Evolutionary conservation across 202 grass and related monocot genomes (phyloP).

Genomic region (Schoenoplectus tabernaemontani): DNA sequence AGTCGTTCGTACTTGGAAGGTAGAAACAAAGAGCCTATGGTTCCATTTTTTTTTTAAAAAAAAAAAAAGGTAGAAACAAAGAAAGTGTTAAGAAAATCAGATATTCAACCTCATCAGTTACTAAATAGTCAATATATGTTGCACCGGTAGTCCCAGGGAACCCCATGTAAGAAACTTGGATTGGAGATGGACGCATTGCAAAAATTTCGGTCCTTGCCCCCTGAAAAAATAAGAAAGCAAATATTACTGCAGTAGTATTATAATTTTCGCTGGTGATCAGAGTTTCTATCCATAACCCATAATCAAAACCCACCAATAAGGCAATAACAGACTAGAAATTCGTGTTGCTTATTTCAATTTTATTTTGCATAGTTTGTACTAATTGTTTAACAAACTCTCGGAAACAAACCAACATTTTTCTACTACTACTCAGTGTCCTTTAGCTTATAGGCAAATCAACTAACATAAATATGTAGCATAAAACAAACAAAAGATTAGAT

Average conservation of each 20-base stretch:
- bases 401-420: background rate
- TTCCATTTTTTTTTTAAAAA: too few relatives aligned
- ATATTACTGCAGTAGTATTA: background rate
- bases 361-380: background rate
- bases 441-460: background rate
- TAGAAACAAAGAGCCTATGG: background rate
- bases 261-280: background rate
- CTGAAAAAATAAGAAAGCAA: conserved; percentile 33
- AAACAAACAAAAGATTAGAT: conserved; percentile 2
- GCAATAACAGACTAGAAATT: background rate
- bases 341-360: background rate
- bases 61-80: background rate
- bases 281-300: background rate
- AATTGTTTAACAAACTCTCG: background rate
- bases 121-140: conserved; percentile 74
- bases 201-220: conserved; percentile 92
- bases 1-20: background rate
- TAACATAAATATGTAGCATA: background rate
- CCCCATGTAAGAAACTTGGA: conserved; percentile 92
- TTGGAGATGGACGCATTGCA: conserved; percentile 66
- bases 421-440: background rate
- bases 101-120: conserved; percentile 65
- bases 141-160: conserved; percentile 87
- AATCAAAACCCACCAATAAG: background rate
- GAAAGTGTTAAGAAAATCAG: background rate